Evolutionary conservation across 148 eudicot genomes (phyloP).

Genomic region (Hydrangea macrophylla): DNA sequence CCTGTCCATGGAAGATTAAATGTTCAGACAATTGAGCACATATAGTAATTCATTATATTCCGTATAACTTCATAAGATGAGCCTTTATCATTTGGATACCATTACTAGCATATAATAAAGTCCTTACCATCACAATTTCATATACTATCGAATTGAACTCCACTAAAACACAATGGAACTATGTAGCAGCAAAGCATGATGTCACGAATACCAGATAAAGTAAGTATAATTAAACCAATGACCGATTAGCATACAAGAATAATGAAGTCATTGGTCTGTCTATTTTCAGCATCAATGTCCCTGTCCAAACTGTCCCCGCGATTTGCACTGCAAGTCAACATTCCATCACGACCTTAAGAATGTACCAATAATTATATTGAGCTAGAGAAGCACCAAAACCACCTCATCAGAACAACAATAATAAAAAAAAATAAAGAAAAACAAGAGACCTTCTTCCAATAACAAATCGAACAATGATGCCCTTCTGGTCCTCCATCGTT

Average conservation of each 20-base stretch:
- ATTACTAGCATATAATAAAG: background rate
- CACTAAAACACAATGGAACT: background rate
- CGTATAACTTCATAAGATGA: background rate
- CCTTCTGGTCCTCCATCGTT: slow-evolving; percentile 66
- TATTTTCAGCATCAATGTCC: slow-evolving; percentile 69
- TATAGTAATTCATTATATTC: background rate
- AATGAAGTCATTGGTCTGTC: slow-evolving; percentile 57
- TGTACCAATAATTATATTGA: slow-evolving; percentile 1
- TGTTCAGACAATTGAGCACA: background rate
- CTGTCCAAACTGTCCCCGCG: slow-evolving; percentile 74
- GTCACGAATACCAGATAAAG: background rate
- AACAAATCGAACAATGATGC: slow-evolving; percentile 67
- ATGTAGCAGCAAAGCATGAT: background rate
- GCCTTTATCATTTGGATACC: background rate
- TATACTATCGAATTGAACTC: background rate
- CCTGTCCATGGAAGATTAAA: slow-evolving; percentile 32
- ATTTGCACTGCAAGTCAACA: slow-evolving; percentile 56
- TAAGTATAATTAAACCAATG: background rate
- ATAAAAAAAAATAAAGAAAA: background rate
- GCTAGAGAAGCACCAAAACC: slow-evolving; percentile 10
- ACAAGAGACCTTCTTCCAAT: slow-evolving; percentile 69
- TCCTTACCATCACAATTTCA: no score
- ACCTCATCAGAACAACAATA: no score
- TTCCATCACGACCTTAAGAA: background rate
- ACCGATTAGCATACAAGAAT: slow-evolving; percentile 57